Conservation (phyloP, 208 protist species). For the Borovskyia barvae region DNA sequence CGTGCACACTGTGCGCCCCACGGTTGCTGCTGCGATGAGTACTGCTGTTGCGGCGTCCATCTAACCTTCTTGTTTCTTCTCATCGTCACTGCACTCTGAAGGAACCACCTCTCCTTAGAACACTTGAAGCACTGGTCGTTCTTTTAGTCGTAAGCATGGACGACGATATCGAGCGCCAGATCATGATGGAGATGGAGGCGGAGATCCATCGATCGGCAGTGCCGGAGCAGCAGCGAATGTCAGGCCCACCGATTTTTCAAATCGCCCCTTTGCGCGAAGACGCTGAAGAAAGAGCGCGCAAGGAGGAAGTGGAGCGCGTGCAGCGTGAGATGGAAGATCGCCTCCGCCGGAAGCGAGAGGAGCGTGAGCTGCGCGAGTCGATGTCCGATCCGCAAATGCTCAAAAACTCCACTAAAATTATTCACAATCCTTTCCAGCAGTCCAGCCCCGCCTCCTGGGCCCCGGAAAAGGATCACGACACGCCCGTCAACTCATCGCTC, state of each 20-base stretch:
- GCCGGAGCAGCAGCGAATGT: constrained; percentile 9
- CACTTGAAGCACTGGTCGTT: background rate
- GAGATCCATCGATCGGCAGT: constrained; percentile 42
- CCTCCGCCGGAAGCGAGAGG: constrained; percentile 36
- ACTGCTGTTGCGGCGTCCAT: too few species aligned
- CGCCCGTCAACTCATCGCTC: background rate
- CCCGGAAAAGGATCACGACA: background rate
- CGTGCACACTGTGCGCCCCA: too few species aligned
- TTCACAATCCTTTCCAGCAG: background rate
- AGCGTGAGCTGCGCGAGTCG: constrained; percentile 58
- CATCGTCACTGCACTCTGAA: background rate
- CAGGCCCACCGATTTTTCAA: constrained; percentile 34
- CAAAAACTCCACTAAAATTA: too few species aligned
- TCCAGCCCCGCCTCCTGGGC: background rate
- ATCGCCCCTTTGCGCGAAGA: constrained; percentile 41
- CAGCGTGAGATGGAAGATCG: constrained; percentile 50
- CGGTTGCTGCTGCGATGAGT: too few species aligned
- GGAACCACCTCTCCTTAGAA: background rate
- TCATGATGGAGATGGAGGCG: constrained; percentile 83
- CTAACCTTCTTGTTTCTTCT: background rate
- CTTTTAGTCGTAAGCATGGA: constrained; percentile 44
- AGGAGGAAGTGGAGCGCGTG: constrained; percentile 39
- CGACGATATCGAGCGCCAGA: constrained; percentile 67
- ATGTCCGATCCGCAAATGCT: too few species aligned
- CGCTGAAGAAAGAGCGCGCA: constrained; percentile 7